Evolutionary conservation across 108 stramenopile genomes (phyloP), one percentile per base, ranked within the genome.

Genomic region (Cyclostephanos invisitatus): DNA sequence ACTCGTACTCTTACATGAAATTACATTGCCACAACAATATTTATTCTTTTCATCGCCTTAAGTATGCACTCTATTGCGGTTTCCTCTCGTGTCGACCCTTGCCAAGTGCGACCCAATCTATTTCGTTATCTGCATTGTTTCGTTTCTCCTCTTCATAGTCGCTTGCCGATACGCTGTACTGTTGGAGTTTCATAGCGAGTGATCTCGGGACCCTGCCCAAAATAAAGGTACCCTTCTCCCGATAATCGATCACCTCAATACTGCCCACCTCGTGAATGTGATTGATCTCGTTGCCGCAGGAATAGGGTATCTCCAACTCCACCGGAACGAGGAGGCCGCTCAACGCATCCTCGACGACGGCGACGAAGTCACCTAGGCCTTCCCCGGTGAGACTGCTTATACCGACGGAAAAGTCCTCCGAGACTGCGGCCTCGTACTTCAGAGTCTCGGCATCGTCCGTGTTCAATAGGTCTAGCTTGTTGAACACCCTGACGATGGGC

Each of bases 231-330:
- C 91, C 91, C 28, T 79, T 73, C 36, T 81, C 78, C 50, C 84
- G 77, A 60, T 96, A 93, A 42, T 92, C 94, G 32, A 96, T 82
- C 5, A 83, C 78, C 56, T 93, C 94, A 10, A 96, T 88, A 32
- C 80, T 77, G 9, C 91, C 91, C 56, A 91, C 88, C 64, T 93
- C 91, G 69, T 93, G 91, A 59, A 96, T 86, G 46, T 80, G 48
- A 81, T 89, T 91, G 51, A 95, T 60, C 51, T 96, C 91, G 18
- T 93, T 62, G 21, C 94, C 91, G 47, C 85, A 90, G 24, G 64
- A 67, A 70, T 93, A 96, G 20, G 94, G 94, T 17, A 96, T 64
- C 21, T 73, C 72, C 58, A 91, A 51, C 64, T 92, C 94, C 32
- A 93, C 80, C 25, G 90, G 87, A 37, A 91, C 84, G 40, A 93